Base-by-base conservation (phyloP, 1,284 basidiomycete species). In the Fomitopsis palustris region DNA sequence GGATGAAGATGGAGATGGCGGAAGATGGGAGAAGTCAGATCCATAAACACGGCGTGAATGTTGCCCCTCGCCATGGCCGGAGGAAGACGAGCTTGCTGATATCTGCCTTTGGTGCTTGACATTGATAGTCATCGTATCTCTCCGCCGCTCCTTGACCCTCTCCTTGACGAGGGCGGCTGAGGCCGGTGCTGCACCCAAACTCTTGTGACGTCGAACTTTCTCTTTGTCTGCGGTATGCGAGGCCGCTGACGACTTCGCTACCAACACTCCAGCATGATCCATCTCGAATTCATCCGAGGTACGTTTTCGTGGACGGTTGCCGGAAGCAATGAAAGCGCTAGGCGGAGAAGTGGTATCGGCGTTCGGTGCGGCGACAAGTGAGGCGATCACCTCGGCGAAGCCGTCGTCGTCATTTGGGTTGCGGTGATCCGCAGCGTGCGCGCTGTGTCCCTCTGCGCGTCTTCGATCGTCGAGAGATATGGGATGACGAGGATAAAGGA, bases 1-100 rank as follows among this genome's bases (percentile, higher is more conserved):
- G 2, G 90, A 84, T 3, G 90, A 86, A 2, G 92, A 92, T 8
- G 94, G 92, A 16, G 92, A 94, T 7, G 93, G 92, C 9, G 93
- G 93, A 3, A 95, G 78, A 70, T 93, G 92, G 0, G 93, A 93
- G 73, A 92, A 94, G 72, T 95, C 92, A n/a, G 85, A 83, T 49
- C 81, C 78, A 62, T 83, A 82, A 52, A 80, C 79, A 41, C 87
- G 85, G 33, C 87, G 83, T 42, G 81, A 69, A 65, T 74, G 72
- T 38, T 75, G 74, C 57, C 68, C 66, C 53, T 88, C 86, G 56
- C 78, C 79, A 23, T 80, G 77, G 62, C 79, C 81, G 3, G 86
- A 85, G 3, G 85, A 81, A 7, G 86, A 83, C n/a, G 89, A 87
- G 54, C 87, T 80, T 0, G 80, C 78, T 35, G 89, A 92, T 25